phyloP scores from a whole-genome alignment of 2,329 filamentous ascomycete species.

The Pseudocercospora fuligena region DNA sequence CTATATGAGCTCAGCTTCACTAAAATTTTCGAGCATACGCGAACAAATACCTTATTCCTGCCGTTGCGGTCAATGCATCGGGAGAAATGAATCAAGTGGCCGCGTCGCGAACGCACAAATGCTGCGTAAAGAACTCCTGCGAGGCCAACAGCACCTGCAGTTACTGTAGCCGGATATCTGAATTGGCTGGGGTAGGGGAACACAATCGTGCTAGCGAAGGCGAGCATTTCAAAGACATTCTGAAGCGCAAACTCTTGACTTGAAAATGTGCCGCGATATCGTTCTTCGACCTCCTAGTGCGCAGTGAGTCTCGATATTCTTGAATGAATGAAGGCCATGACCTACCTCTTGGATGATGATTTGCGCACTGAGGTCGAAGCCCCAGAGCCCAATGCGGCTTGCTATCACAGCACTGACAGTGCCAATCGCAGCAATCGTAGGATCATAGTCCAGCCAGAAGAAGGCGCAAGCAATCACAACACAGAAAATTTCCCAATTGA shows the following conservation, averaged over 20 bases:
- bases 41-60: conserved; percentile 14
- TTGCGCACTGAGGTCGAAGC: conserved; percentile 54
- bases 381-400: conserved; percentile 53
- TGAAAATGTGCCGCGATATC: conserved; percentile 69
- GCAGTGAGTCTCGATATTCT: conserved; percentile 3
- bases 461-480: conserved; percentile 48
- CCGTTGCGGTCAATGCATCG: conserved; percentile 34
- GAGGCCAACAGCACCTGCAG: conserved; percentile 56
- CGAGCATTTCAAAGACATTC: conserved; percentile 67
- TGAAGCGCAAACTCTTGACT: conserved; percentile 70
- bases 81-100: conserved; percentile 62
- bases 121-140: conserved; percentile 59
- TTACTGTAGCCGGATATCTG: conserved; percentile 63
- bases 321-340: background rate
- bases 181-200: conserved; percentile 69
- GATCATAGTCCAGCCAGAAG: conserved; percentile 36
- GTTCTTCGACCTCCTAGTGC: conserved; percentile 41
- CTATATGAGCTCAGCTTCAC: background rate
- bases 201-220: conserved; percentile 68
- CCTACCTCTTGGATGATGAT: conserved; percentile 51
- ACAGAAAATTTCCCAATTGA: conserved; percentile 69
- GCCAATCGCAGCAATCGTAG: conserved; percentile 27
- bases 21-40: background rate
- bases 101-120: conserved; percentile 63
- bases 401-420: conserved; percentile 48